Evolutionary conservation across 108 stramenopile species (phyloP).

Genomic region (Licmophora abbreviata): DNA sequence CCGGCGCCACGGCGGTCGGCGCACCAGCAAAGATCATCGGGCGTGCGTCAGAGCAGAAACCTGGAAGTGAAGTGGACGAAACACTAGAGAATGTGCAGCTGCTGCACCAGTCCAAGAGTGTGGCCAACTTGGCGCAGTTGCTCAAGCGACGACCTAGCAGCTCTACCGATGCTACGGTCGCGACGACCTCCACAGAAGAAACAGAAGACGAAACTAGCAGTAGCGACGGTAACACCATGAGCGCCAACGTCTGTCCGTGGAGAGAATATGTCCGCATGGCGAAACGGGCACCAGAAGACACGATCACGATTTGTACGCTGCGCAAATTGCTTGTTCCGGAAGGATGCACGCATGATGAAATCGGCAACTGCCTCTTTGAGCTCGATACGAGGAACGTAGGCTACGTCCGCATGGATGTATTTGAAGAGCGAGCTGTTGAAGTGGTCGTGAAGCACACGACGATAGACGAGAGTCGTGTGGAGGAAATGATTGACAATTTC

Average conservation of each 20-base stretch:
- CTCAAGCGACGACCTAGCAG: too few relatives aligned
- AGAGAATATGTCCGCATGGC: constrained; percentile 14
- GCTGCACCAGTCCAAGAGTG: too few relatives aligned
- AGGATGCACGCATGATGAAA: constrained; percentile 33
- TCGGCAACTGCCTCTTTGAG: constrained; percentile 47
- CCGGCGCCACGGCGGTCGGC: constrained; percentile 42
- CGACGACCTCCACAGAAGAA: too few relatives aligned
- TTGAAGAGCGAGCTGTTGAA: too few relatives aligned
- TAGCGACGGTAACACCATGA: too few relatives aligned
- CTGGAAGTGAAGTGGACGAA: constrained; percentile 4
- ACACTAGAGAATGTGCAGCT: not conserved
- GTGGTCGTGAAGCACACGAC: too few relatives aligned
- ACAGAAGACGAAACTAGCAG: too few relatives aligned
- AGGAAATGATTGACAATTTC: too few relatives aligned
- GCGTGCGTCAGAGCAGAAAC: constrained; percentile 29
- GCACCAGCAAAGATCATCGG: constrained; percentile 48
- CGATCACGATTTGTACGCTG: constrained; percentile 12
- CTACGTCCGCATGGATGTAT: too few relatives aligned
- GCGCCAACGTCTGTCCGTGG: constrained; percentile 21
- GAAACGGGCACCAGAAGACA: constrained; percentile 1
- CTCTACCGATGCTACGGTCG: too few relatives aligned
- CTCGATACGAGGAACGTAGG: constrained; percentile 24
- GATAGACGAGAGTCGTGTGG: too few relatives aligned
- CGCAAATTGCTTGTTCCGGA: constrained; percentile 17
- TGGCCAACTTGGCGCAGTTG: too few relatives aligned